These are phyloP conservation scores for Cylindrotheca closterium DNA, from an alignment of 108 stramenopile genomes.

Conservation along the genomic window DNA sequence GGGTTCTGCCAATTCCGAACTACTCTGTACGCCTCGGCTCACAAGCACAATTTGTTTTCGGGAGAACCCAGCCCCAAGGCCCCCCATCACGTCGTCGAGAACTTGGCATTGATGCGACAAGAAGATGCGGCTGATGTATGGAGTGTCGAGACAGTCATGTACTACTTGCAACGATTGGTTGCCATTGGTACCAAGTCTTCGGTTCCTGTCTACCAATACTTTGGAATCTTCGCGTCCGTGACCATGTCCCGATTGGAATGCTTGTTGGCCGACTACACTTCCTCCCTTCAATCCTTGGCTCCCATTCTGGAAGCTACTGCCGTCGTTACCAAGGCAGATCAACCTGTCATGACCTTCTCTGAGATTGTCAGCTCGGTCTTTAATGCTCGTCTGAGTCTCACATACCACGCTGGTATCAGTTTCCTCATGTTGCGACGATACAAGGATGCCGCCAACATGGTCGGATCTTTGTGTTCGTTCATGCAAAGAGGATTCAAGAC, in stretches of 20 bases:
- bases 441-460: conserved; percentile 82
- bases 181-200: conserved; percentile 59
- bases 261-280: conserved; percentile 92
- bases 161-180: conserved; percentile 88
- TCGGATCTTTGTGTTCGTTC: conserved; percentile 74
- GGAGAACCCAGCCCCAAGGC: conserved; percentile 33
- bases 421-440: conserved; percentile 95
- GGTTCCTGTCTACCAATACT: conserved; percentile 68
- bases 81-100: conserved; percentile 72
- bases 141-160: conserved; percentile 91
- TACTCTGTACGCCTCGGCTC: conserved; percentile 59
- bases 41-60: conserved; percentile 43
- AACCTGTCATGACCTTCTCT: conserved; percentile 54
- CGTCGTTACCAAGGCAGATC: conserved; percentile 31
- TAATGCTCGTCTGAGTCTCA: conserved; percentile 82
- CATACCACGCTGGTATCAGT: conserved; percentile 93
- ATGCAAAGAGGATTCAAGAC: conserved; percentile 87
- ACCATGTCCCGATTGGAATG: conserved; percentile 93
- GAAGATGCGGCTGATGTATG: conserved; percentile 80
- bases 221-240: conserved; percentile 93
- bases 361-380: conserved; percentile 77
- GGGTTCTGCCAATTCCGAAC: conserved; percentile 96
- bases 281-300: conserved; percentile 70
- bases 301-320: conserved; percentile 56
- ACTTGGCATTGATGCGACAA: conserved; percentile 47